Conservation (phyloP, 2,329 filamentous ascomycete genomes). For the Cladosporium austrohemisphaericum region DNA sequence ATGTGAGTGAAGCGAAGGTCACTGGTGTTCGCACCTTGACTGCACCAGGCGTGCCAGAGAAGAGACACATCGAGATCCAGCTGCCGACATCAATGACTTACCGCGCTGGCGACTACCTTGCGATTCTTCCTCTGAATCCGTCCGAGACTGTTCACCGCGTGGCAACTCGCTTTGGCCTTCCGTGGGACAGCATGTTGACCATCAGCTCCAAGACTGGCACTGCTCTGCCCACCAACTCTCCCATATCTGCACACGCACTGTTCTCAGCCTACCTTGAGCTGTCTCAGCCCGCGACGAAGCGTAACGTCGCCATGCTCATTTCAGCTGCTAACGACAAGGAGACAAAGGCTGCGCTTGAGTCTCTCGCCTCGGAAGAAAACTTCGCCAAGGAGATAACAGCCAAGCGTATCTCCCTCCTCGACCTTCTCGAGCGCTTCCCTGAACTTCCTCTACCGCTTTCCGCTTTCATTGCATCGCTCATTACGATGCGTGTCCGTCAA, state of each 20-base stretch:
- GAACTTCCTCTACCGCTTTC: constrained; percentile 60
- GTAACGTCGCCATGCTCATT: constrained; percentile 50
- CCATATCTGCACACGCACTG: constrained; percentile 60
- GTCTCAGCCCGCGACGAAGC: constrained; percentile 66
- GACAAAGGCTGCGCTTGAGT: constrained; percentile 48
- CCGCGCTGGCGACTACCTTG: constrained; percentile 71
- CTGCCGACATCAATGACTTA: constrained; percentile 55
- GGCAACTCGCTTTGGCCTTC: constrained; percentile 61
- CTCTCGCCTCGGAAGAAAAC: constrained; percentile 40
- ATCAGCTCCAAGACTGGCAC: constrained; percentile 56
- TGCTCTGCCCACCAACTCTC: constrained; percentile 59
- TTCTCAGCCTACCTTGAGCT: constrained; percentile 71
- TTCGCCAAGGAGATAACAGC: constrained; percentile 38
- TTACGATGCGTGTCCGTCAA: constrained; percentile 60
- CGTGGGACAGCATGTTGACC: constrained; percentile 58
- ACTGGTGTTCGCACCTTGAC: constrained; percentile 52
- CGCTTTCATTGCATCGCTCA: constrained; percentile 67
- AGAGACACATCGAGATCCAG: constrained; percentile 51
- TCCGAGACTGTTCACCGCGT: constrained; percentile 58
- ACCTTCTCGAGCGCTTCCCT: constrained; percentile 64
- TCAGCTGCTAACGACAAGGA: constrained; percentile 49
- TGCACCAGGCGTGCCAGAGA: constrained; percentile 49
- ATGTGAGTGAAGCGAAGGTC: constrained; percentile 60
- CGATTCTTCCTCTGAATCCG: constrained; percentile 68
- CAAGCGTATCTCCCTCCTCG: constrained; percentile 55